Conservation (phyloP, 2,329 filamentous ascomycete genomes). For the Aspergillus thermomutatus region DNA sequence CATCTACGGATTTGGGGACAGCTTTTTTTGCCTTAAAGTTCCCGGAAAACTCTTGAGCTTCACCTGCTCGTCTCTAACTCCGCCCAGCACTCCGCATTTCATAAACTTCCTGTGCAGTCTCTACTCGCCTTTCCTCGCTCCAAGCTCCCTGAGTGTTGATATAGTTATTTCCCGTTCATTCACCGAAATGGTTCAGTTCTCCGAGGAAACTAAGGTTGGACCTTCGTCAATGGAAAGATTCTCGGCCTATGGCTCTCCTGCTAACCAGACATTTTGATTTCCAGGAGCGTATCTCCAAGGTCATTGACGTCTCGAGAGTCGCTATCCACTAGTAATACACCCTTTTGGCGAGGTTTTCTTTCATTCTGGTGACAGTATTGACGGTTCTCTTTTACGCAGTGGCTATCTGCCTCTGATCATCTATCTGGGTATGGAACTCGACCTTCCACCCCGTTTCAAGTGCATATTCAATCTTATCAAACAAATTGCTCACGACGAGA, state of each 20-base stretch:
- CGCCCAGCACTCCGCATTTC: constrained; percentile 14
- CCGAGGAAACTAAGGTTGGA: constrained; percentile 91
- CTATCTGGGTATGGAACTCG: constrained; percentile 71
- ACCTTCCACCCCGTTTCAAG: not conserved
- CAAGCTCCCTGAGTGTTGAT: not conserved
- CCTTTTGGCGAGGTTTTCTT: not conserved
- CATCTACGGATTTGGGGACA: constrained; percentile 8
- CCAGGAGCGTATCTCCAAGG: constrained; percentile 94
- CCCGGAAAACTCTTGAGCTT: constrained; percentile 32
- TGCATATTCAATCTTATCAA: constrained; percentile 5
- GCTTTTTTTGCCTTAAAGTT: constrained; percentile 16
- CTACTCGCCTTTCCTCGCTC: not conserved
- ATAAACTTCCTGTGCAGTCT: constrained; percentile 1
- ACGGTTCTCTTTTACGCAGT: constrained; percentile 46
- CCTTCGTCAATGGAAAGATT: constrained; percentile 3
- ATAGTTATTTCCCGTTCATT: not conserved
- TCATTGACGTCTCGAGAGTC: constrained; percentile 91
- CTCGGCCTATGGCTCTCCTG: not conserved
- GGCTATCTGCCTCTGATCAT: constrained; percentile 95
- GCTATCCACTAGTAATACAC: constrained; percentile 85
- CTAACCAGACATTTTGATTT: constrained; percentile 9
- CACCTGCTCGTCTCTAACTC: constrained; percentile 11
- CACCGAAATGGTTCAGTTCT: constrained; percentile 60
- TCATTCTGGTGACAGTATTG: constrained; percentile 12
- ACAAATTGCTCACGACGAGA: constrained; percentile 14